Percentiles rank a stretch among this genome's conserved stretches.
These are phyloP conservation scores for Spathaspora boniae DNA, from an alignment of 805 yeast species.

Conservation along the genomic window DNA sequence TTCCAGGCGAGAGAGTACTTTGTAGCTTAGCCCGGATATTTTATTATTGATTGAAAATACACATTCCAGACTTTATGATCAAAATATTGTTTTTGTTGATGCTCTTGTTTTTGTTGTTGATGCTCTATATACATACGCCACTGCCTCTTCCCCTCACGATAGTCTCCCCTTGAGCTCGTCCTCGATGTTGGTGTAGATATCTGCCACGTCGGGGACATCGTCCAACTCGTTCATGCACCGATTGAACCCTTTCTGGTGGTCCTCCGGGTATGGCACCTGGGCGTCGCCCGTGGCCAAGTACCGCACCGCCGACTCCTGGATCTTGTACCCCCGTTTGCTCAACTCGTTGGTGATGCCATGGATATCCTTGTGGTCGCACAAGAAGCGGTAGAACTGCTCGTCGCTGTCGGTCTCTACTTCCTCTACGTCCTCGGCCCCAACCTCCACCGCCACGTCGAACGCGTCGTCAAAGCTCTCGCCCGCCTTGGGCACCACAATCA, in stretches of 20 bases:
- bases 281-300: conserved; percentile 64
- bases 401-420: conserved; percentile 43
- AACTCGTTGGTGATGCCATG: conserved; percentile 57
- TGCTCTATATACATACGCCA: no score
- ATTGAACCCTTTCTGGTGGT: conserved; percentile 46
- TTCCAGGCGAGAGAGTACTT: no score
- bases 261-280: conserved; percentile 52
- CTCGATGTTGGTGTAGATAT: conserved; percentile 66
- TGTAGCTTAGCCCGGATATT: no score
- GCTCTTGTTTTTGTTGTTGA: no score
- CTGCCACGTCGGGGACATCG: conserved; percentile 81
- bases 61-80: no score
- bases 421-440: conserved; percentile 78
- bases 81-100: no score
- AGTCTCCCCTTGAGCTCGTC: conserved; percentile 17
- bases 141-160: no score
- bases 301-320: conserved; percentile 69
- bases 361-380: conserved; percentile 63
- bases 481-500: conserved; percentile 43
- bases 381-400: conserved; percentile 40
- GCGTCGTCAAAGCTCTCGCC: conserved; percentile 54
- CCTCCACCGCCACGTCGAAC: conserved; percentile 71
- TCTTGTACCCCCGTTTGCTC: conserved; percentile 49
- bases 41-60: no score
- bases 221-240: conserved; percentile 63